Evolutionary conservation across 225 moss, liverwort and hornwort species (phyloP).

Genomic region (Neckera pumila): DNA sequence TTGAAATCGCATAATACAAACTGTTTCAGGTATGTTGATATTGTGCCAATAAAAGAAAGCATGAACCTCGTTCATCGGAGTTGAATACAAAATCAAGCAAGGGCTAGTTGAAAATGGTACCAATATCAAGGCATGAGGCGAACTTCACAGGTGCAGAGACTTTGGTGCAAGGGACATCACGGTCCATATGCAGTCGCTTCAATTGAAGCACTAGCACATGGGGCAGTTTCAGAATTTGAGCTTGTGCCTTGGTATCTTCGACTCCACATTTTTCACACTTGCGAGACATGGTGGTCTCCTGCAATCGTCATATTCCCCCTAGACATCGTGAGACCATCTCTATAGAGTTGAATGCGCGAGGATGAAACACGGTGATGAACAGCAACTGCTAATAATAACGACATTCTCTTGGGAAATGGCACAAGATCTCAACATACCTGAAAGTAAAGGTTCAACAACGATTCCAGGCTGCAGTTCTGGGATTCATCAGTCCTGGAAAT

Average conservation of each 20-base stretch:
- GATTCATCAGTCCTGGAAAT: constrained; percentile 16
- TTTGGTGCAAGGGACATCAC: constrained; percentile 44
- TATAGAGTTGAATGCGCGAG: background rate
- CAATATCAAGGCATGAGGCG: constrained; percentile 24
- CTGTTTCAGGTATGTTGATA: background rate
- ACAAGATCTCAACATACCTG: constrained; percentile 9
- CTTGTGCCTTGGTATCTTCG: constrained; percentile 26
- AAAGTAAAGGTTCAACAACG: constrained; percentile 33
- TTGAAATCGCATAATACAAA: background rate
- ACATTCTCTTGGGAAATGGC: background rate
- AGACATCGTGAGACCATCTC: background rate
- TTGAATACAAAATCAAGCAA: background rate
- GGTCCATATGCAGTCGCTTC: constrained; percentile 49
- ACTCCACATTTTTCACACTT: constrained; percentile 40
- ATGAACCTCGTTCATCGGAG: background rate
- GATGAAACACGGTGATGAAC: background rate
- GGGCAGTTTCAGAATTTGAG: constrained; percentile 23
- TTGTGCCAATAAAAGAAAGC: background rate
- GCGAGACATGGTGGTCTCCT: constrained; percentile 41
- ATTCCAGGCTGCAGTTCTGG: constrained; percentile 30
- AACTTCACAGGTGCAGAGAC: constrained; percentile 39
- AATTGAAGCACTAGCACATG: constrained; percentile 46
- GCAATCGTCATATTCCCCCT: background rate
- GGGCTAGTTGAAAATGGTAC: background rate
- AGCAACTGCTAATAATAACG: background rate